Evolutionary conservation across 352 stramenopile genomes (phyloP), one percentile per base, ranked within the genome.

Genomic region (Globisporangium nagaii): DNA sequence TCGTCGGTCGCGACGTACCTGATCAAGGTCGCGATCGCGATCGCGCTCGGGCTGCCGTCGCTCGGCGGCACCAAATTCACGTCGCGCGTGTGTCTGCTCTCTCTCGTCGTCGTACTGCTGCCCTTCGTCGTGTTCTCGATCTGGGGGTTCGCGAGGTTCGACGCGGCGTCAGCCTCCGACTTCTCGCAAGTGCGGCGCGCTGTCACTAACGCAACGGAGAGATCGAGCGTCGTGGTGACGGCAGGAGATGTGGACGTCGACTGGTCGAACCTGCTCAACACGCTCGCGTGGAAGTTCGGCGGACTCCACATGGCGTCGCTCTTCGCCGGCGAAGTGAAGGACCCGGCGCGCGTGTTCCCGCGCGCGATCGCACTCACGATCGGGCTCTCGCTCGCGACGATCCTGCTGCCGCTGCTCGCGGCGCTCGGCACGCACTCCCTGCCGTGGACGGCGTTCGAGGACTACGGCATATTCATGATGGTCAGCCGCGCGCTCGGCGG

Each of bases 261-360:
- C 5, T 95, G 84, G 80, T 51, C 68, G 39, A 63, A 75, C 12
- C 86, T 86, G 19, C 43, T 97, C 9, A 97, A 96, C 60, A 93
- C 92, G 43, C 65, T 98, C n/a, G 96, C 96, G 63, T 98, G 93
- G 93, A 97, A 96, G 65, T 82, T 93, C 20, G 96, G 96, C 58
- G 88, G 81, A 8, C 94, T 95, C 56, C 77, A 96, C 59, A 77
- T 69, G 46, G 86, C 76, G 1, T 90, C 82, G 12, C 74, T 74
- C 5, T 97, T 96, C 63, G 86, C 82, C 15, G 86, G 71, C 17
- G 88, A 98, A 54, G 79, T 97, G 10, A 53, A 77, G 8, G 74
- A 86, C 60, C 86, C 86, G 2, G 70, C 65, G 15, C 65, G 62
- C n/a, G 83, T 74, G 2, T 97, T 90, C 63, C 71, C 84, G 3